These are phyloP conservation scores for Hericium erinaceus DNA, from an alignment of 768 basidiomycete species.

Conservation along the genomic window DNA sequence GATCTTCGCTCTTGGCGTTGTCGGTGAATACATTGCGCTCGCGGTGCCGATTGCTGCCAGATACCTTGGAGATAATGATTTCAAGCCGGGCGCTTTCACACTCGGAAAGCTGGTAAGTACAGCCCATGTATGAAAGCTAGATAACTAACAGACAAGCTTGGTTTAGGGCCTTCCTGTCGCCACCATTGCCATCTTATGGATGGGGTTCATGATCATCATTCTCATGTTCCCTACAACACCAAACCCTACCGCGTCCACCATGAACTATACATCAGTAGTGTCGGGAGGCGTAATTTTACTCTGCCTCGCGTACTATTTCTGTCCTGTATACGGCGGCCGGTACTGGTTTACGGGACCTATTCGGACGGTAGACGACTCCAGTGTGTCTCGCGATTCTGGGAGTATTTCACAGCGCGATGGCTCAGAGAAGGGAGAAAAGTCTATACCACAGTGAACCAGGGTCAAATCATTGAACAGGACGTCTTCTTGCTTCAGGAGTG, in stretches of 20 bases:
- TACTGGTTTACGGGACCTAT: slow-evolving; percentile 1
- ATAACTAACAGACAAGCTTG: slow-evolving; percentile 14
- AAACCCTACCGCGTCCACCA: slow-evolving; percentile 19
- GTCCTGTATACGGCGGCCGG: background rate
- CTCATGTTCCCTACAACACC: slow-evolving; percentile 25
- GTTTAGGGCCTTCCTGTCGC: slow-evolving; percentile 1
- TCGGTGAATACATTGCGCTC: slow-evolving; percentile 18
- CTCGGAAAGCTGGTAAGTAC: slow-evolving; percentile 10
- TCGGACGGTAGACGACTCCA: background rate
- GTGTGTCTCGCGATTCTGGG: no score
- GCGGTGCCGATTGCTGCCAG: slow-evolving; percentile 23
- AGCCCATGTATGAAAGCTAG: slow-evolving; percentile 17
- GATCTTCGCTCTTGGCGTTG: slow-evolving; percentile 18
- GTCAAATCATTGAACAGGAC: no score
- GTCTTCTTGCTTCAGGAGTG: no score
- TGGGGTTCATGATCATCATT: slow-evolving; percentile 27
- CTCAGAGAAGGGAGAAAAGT: no score
- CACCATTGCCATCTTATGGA: slow-evolving; percentile 17
- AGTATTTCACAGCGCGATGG: no score
- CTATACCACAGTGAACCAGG: no score
- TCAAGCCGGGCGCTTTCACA: slow-evolving; percentile 11
- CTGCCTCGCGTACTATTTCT: slow-evolving; percentile 13
- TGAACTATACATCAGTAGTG: slow-evolving; percentile 32
- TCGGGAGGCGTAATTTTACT: slow-evolving; percentile 24
- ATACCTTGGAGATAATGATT: slow-evolving; percentile 18